Evolutionary conservation across 139 green algal species (phyloP).

Genomic region (Desmodesmus armatus): DNA sequence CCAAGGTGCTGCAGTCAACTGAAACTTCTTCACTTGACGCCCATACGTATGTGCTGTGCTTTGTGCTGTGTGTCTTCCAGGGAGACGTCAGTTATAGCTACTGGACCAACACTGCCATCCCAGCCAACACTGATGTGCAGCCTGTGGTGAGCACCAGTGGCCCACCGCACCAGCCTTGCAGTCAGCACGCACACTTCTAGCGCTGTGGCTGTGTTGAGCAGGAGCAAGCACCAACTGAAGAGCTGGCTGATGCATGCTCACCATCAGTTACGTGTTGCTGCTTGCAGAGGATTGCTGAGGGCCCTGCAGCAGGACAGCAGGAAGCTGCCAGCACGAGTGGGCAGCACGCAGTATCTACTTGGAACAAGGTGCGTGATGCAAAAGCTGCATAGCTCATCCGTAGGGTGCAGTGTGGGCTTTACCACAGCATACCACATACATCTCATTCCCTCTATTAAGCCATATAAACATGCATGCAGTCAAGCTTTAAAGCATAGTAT

Average conservation of each 20-base stretch:
- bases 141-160: conserved; percentile 10
- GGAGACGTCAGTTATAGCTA: conserved; percentile 48
- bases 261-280: neutral
- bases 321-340: conserved; percentile 11
- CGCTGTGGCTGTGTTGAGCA: neutral
- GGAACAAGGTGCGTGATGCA: conserved; percentile 48
- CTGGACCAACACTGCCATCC: conserved; percentile 35
- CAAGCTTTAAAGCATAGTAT: too few species aligned
- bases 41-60: too few species aligned
- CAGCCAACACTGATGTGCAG: conserved; percentile 23
- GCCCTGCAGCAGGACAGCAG: too few species aligned
- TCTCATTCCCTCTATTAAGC: too few species aligned
- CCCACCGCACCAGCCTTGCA: neutral
- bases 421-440: too few species aligned
- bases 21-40: neutral
- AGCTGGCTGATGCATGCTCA: neutral
- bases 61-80: conserved; percentile 22
- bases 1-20: conserved; percentile 14
- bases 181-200: neutral
- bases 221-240: conserved; percentile 2
- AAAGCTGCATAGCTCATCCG: neutral
- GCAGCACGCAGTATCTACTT: conserved; percentile 44
- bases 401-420: too few species aligned
- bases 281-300: too few species aligned
- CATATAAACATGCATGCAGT: too few species aligned